Evolutionary conservation across 164 flowering plant genomes (phyloP), one percentile per base, ranked within the genome.

Genomic region (Liriodendron chinense): DNA sequence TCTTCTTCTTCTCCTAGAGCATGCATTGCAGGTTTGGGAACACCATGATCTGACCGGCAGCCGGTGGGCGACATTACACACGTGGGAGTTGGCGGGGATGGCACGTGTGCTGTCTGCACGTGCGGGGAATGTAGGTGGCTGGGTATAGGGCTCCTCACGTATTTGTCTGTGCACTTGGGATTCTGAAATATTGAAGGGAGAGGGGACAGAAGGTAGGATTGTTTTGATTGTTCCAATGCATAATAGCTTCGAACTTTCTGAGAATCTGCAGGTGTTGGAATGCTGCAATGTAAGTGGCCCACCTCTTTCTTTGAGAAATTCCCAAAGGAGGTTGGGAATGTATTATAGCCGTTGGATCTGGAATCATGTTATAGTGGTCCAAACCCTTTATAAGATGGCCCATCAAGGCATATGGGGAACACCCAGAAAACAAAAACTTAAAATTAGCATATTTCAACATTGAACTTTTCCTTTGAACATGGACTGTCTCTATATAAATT

Each of bases 161-260:
- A 77, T 66, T 77, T 72, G 77, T 74, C 80, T 74, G 81, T 80
- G 84, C 79, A 69, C 67, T 49, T 26, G 56, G 23, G 72, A 62
- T 34, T 68, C 28, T 65, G 56, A 50, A 28, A 48, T 7, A 47
- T 25, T 72, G 24, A 75, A 59, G 77, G 43, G 34, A 28, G 70
- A 22, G 74, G 77, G 79, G 83, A 78, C 81, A 80, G 68, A 81
- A 78, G 78, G 80, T 83, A 74, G 75, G 72, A 71, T 63, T 71
- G 79, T 25, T 78, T 72, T 70, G 70, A 70, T 73, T 72, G 72
- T 67, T 63, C 24, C 65, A 70, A 69, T 50, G 34, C 28, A 65
- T 65, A 68, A 65, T 69, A 21, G 77, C 43, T 34, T 34, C 43
- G 75, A 72, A 69, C 72, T 72, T 64, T 81, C 70, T 61, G 59